phyloP scores from a whole-genome alignment of 2,329 filamentous ascomycete species.

The Penicillium sp. region DNA sequence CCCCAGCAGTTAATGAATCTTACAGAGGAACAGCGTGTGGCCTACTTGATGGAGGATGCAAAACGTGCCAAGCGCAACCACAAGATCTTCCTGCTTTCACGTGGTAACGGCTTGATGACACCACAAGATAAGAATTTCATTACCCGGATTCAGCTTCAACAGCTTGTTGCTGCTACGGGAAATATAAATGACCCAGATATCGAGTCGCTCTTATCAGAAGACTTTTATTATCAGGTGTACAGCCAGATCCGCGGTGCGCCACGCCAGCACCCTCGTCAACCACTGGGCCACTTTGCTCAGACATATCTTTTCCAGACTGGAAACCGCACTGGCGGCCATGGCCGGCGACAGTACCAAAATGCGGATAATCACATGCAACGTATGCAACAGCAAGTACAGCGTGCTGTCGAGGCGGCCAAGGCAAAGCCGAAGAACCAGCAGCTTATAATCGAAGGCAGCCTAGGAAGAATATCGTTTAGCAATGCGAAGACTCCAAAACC shows the following conservation, averaged over 20 bases:
- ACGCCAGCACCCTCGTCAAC: conserved; percentile 86
- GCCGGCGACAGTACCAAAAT: conserved; percentile 64
- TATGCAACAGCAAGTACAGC: conserved; percentile 98
- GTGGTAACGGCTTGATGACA: conserved; percentile 96
- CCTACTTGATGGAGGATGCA: conserved; percentile 84
- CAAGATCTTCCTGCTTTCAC: conserved; percentile 90
- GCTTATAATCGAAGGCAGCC: conserved; percentile 88
- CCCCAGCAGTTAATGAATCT: conserved; percentile 72
- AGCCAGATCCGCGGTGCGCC: conserved; percentile 88
- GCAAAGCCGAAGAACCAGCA: conserved; percentile 97
- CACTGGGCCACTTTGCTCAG: conserved; percentile 92
- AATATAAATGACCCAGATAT: conserved; percentile 75
- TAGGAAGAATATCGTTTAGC: conserved; percentile 98
- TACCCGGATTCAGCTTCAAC: conserved; percentile 93
- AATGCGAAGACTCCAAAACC: conserved; percentile 97
- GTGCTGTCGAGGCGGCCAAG: conserved; percentile 94
- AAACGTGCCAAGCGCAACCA: conserved; percentile 96
- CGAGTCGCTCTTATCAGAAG: conserved; percentile 79
- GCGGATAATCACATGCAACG: conserved; percentile 97
- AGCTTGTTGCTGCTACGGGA: conserved; percentile 87
- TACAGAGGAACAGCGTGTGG: conserved; percentile 76
- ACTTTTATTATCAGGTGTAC: conserved; percentile 98
- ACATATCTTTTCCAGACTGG: conserved; percentile 97
- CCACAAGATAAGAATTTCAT: conserved; percentile 99
- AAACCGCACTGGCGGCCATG: conserved; percentile 66